phyloP scores from a whole-genome alignment of 345 rosid genomes.

The Salix brachista region DNA sequence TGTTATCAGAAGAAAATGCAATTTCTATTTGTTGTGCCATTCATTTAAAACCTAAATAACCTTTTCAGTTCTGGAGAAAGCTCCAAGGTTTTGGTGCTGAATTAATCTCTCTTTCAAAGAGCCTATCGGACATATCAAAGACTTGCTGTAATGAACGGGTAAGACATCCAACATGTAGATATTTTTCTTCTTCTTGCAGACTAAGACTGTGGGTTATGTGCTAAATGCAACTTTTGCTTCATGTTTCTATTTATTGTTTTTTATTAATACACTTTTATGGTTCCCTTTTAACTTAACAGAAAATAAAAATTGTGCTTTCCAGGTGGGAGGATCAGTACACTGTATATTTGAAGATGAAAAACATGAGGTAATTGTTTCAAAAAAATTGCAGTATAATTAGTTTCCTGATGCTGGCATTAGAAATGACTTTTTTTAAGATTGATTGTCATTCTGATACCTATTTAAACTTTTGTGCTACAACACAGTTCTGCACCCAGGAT shows the following conservation, averaged over 20 bases:
- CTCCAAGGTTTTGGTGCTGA: conserved; percentile 62
- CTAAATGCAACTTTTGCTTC: background rate
- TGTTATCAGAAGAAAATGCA: background rate
- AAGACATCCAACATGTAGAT: conserved; percentile 14
- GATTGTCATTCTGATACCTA: background rate
- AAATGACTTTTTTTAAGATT: background rate
- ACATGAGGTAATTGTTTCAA: conserved; percentile 26
- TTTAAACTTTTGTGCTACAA: conserved; percentile 15
- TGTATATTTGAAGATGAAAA: conserved; percentile 24
- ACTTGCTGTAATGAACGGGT: conserved; percentile 54
- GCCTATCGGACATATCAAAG: conserved; percentile 59
- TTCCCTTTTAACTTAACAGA: background rate
- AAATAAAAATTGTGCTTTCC: background rate
- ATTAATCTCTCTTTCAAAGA: conserved; percentile 61
- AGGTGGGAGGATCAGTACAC: conserved; percentile 26
- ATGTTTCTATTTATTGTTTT: background rate
- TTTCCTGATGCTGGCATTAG: background rate
- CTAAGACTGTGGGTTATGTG: background rate
- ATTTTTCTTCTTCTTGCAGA: background rate
- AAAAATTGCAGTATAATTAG: background rate
- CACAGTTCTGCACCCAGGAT: conserved; percentile 37
- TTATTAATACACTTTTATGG: background rate
- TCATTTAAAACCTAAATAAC: background rate
- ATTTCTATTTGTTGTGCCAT: background rate
- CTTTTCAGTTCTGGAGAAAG: conserved; percentile 29